Conservation (phyloP, 768 basidiomycete species). For the Cystobasidium tubakii region DNA sequence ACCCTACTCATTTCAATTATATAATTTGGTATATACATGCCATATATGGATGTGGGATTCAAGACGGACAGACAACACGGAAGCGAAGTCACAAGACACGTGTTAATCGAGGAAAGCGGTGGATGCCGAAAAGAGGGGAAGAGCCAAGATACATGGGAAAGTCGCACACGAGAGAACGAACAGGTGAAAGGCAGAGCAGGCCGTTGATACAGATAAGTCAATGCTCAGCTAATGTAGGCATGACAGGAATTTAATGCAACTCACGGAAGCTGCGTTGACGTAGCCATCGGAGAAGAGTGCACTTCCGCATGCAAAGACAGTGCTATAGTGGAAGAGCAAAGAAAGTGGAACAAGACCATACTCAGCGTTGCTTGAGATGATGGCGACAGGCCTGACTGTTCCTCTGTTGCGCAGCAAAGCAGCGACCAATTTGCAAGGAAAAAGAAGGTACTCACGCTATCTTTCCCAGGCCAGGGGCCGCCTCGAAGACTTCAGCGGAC, state of each 20-base stretch:
- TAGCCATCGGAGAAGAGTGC: slow-evolving; percentile 35
- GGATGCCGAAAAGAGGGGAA: slow-evolving; percentile 3
- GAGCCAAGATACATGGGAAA: background rate
- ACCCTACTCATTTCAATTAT: background rate
- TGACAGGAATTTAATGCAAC: too few species aligned
- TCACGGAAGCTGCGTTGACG: slow-evolving; percentile 25
- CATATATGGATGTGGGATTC: background rate
- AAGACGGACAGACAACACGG: background rate
- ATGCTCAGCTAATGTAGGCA: too few species aligned
- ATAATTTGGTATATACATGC: background rate
- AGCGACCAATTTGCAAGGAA: background rate
- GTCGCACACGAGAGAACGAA: background rate
- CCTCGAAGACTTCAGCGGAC: slow-evolving; percentile 2
- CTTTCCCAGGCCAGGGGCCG: slow-evolving; percentile 6
- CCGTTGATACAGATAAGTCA: too few species aligned
- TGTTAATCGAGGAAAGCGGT: background rate
- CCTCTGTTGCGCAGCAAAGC: too few species aligned
- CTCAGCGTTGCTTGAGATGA: too few species aligned
- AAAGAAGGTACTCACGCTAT: slow-evolving; percentile 1
- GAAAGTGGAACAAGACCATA: background rate
- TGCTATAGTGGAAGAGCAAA: background rate
- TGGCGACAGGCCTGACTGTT: too few species aligned
- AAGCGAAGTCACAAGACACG: background rate
- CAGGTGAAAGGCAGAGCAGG: background rate
- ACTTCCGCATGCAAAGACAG: slow-evolving; percentile 29